A percentile compares a stretch with the other conserved stretches of the same genome.
These are phyloP conservation scores for Arbutus unedo DNA, from an alignment of 148 eudicot species.

Conservation along the genomic window DNA sequence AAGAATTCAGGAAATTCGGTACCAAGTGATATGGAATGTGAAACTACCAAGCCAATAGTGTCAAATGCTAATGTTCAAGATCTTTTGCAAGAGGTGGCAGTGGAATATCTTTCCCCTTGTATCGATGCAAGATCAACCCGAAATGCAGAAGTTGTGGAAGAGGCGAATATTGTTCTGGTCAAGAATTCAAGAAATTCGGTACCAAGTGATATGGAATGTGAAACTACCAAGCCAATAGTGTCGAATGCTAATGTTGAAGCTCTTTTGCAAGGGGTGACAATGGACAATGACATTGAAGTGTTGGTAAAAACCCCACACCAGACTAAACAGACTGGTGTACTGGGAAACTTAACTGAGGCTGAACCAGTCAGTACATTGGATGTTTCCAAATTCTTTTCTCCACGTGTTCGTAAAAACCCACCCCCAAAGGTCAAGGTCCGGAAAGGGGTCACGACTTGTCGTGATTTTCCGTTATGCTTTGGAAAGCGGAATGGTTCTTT, in stretches of 20 bases:
- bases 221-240: neutral
- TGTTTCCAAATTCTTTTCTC: neutral
- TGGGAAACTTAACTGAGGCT: neutral
- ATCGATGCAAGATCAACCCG: neutral
- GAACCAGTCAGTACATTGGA: neutral
- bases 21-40: neutral
- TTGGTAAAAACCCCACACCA: neutral
- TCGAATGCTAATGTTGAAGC: neutral
- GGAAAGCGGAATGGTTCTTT: slow-evolving; percentile 6
- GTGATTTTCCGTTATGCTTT: neutral
- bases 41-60: neutral
- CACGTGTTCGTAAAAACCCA: neutral
- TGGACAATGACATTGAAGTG: neutral
- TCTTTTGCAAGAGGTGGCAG: neutral
- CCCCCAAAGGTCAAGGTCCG: slow-evolving; percentile 18
- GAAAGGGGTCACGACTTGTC: slow-evolving; percentile 2
- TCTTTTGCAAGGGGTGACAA: neutral
- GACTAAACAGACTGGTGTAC: neutral
- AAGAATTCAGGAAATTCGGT: neutral
- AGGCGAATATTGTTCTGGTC: neutral
- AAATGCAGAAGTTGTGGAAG: neutral
- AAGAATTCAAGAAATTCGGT: neutral
- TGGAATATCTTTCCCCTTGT: neutral
- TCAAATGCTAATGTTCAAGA: neutral
- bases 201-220: neutral